These are phyloP conservation scores for Aeschynomene evenia DNA, from an alignment of 306 rosid species.

Conservation along the genomic window DNA sequence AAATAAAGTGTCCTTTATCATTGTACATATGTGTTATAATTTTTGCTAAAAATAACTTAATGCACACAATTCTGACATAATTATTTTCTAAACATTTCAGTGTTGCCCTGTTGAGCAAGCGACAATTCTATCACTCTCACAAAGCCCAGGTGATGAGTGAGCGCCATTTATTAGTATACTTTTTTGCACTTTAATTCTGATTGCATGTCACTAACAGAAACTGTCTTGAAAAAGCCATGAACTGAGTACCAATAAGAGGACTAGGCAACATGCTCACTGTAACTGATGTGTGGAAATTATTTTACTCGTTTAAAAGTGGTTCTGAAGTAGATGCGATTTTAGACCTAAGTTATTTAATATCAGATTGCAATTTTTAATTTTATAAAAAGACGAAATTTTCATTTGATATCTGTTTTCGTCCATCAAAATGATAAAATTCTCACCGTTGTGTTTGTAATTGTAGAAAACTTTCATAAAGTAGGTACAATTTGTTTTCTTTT, in stretches of 20 bases:
- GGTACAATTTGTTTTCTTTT: not conserved
- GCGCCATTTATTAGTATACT: not conserved
- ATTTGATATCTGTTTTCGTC: not conserved
- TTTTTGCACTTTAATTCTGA: conserved; percentile 15
- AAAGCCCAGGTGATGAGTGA: conserved; percentile 66
- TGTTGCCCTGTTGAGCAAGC: conserved; percentile 53
- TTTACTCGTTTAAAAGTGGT: not conserved
- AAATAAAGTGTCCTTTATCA: conserved; percentile 12
- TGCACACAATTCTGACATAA: conserved; percentile 22
- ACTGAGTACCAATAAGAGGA: not conserved
- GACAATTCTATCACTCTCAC: conserved; percentile 79
- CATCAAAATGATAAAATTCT: not conserved
- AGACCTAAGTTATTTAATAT: not conserved
- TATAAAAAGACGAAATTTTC: not conserved
- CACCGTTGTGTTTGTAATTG: not conserved
- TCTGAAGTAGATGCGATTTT: not conserved
- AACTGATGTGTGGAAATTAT: not conserved
- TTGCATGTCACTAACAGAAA: not conserved
- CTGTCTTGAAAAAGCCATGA: conserved; percentile 2
- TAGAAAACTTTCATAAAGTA: not conserved
- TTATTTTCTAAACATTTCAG: conserved; percentile 50
- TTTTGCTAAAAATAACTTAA: conserved; percentile 5
- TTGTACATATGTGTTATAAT: conserved; percentile 13
- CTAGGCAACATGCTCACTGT: not conserved
- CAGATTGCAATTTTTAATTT: not conserved